Base-by-base conservation (phyloP, 2,329 filamentous ascomycete species). In the Beauveria sp. region DNA sequence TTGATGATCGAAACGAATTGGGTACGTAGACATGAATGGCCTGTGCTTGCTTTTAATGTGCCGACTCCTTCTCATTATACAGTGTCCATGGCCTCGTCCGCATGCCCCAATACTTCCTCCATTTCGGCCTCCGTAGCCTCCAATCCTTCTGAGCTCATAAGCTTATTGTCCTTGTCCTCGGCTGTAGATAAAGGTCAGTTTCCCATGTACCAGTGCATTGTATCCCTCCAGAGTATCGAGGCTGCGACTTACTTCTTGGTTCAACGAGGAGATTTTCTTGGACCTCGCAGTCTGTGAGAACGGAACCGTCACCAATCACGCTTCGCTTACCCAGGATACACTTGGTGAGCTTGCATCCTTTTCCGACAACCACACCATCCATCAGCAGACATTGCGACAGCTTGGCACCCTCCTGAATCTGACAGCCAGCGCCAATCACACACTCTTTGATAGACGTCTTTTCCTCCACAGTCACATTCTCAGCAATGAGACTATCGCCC, bases 391-490 rank as follows among this genome's bases (percentile, higher is more conserved):
- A 98, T 66, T 93, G 85, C n/a, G 86, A 87, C 50, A 99, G 76
- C 66, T 93, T 90, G 34, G 89, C 91, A n/a, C 92, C 91, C 67
- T 88, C 87, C 65, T 88, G 87, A 66, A 99, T 93, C 68, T 90
- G 88, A 72, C 91, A 96, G 68, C 91, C 91, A 5, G 90, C 86
- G 3, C 95, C 95, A 46, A 99, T 85, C 34, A 97, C 91, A 43
- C 83, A 89, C 74, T 96, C 91, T 74, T 96, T 97, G 76, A 99
- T 89, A n/a, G 92, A 89, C 26, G 86, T 88, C 72, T 93, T 93
- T 68, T 93, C 90, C 70, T 93, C 90, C 0, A 98, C 87, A 1
- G 87, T 91, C 46, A 96, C 91, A 69, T 97, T 97, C 62, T 93
- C 90, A 1, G 86, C 93, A 43, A 98, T 84, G 2, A 98, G 81